Base-by-base conservation (phyloP, 1,284 basidiomycete genomes). In the Cystobasidiaceae sp. region DNA sequence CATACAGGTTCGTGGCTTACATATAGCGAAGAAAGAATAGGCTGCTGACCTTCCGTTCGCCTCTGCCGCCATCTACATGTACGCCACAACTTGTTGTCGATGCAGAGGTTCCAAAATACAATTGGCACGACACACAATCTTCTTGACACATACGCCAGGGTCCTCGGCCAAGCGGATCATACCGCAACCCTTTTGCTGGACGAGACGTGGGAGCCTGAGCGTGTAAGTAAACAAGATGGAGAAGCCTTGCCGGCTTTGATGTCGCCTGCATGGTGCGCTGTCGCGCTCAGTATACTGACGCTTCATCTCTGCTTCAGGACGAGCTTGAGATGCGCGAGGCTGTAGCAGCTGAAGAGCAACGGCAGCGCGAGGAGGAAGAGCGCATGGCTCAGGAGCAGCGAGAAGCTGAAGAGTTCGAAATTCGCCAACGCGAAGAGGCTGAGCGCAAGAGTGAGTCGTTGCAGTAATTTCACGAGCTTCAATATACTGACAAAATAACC, bases 111-210 rank as follows among this genome's bases (percentile, higher is more conserved):
- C 17, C 57, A 65, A 33, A 27, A 54, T 8, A 69, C 60, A 11
- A 68, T 70, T 23, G 11, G 44, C 25, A 73, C 72, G 13, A 69
- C 73, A 13, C 74, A 75, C 33, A 52, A 63, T 0, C 59, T 75
- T 4, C 49, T 75, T 17, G 73, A 74, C 54, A 67, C 72, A 15
- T 75, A 75, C 54, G 65, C 68, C 1, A 63, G 70, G 1, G 69
- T 75, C 11, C 50, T 69, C 15, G 57, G 62, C 17, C 73, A 75
- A 44, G 71, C 74, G 2, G 73, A 75, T 44, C 71, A 74, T 41
- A 73, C 70, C 15, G 68, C 68, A 55, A 63, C 69, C 9, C 52
- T 74, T 4, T 37, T 75, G 28, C 66, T 73, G 3, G 69, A 74
- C 49, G 60, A 67, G 1, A 49, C 70, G 25, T 75, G 71, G 69